Evolutionary conservation across 2,329 filamentous ascomycete species (phyloP), one percentile per base, ranked within the genome.

Genomic region (Geosmithia putterillii): DNA sequence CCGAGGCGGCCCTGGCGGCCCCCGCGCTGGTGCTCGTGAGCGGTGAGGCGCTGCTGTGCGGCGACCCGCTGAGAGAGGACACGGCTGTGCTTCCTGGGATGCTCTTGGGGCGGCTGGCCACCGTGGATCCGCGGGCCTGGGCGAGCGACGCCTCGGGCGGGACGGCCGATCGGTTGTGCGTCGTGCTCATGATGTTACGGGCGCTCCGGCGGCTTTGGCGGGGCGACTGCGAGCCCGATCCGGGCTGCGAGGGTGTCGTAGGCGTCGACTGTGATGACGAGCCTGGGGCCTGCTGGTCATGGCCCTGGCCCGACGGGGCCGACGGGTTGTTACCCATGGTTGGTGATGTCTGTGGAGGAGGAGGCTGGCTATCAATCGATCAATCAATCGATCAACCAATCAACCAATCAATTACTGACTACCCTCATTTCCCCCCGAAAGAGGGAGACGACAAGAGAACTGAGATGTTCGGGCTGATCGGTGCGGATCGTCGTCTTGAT

Each of bases 101-200:
- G 56, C 64, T 67, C 53, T 65, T 68, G 45, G 64, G 59, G 8
- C 63, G 62, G 53, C 65, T 66, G 54, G 65, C 63, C 47, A 65
- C 65, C 21, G 70, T 74, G 45, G 72, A 75, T 51, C 74, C 74
- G 45, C 73, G 69, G 42, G 76, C 76, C 58, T 77, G 74, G 50
- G 76, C 70, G 48, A 76, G 69, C 42, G 77, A 79, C 43, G 73
- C 69, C 61, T 81, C 77, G 46, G 77, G 77, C 41, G 76, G 75
- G 44, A 73, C 76, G 52, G 70, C 71, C 46, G 70, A 72, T 50
- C 73, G 69, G 51, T 74, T 72, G 46, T 69, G 64, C 48, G 68
- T 64, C 50, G 76, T 73, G 49, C 73, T 68, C 54, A 75, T 71
- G 54, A 73, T 72, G 54, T 73, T 71, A 59, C 66, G 66, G 49